phyloP scores from a whole-genome alignment of 108 stramenopile species.

The Stephanodiscus minutulus region DNA sequence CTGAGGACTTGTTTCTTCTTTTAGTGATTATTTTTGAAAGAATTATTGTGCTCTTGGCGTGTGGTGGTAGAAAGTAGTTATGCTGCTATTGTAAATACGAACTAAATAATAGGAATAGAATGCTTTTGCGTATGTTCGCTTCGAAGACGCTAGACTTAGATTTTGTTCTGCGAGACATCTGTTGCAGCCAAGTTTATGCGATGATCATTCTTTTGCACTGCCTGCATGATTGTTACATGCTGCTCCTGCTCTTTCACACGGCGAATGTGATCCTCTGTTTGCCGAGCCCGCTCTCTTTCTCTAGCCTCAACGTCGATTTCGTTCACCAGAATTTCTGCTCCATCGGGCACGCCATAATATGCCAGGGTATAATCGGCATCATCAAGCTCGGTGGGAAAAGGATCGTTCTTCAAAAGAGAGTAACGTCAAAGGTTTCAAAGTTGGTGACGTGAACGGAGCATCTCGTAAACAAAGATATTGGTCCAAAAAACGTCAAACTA shows the following conservation, averaged over 20 bases:
- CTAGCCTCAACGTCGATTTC: conserved; percentile 66
- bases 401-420: conserved; percentile 43
- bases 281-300: conserved; percentile 35
- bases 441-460: neutral
- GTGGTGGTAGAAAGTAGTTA: too few relatives aligned
- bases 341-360: conserved; percentile 89
- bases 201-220: conserved; percentile 45
- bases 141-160: conserved; percentile 8
- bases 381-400: conserved; percentile 75
- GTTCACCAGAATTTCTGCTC: conserved; percentile 84
- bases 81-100: neutral
- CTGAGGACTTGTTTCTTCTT: too few relatives aligned
- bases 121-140: neutral
- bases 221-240: conserved; percentile 47
- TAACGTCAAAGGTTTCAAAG: neutral
- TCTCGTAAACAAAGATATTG: neutral
- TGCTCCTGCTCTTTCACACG: conserved; percentile 53
- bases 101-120: neutral
- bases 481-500: conserved; percentile 9
- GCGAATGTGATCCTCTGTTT: conserved; percentile 46
- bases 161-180: conserved; percentile 13
- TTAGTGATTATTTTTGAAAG: too few relatives aligned
- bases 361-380: conserved; percentile 69
- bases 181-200: conserved; percentile 17
- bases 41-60: too few relatives aligned